Evolutionary conservation across 208 protist species (phyloP), one percentile per base, ranked within the genome.

Genomic region (Wallacemonas rigidus): DNA sequence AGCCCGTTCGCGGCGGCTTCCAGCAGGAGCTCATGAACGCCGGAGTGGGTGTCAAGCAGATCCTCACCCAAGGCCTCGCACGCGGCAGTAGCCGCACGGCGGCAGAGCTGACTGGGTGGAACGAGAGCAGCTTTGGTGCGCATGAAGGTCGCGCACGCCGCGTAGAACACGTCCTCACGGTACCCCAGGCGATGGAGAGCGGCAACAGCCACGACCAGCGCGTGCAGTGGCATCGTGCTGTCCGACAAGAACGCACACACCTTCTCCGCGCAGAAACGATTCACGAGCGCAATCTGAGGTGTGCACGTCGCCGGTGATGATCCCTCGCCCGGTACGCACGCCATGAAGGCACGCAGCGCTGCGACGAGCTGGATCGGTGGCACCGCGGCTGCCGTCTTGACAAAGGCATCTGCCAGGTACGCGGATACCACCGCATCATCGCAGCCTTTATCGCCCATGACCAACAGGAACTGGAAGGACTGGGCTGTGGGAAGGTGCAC

Each of bases 331-430:
- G 17, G 15, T 17, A 26, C 53, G 14, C 53, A 38, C 47, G 11
- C 15, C 36, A 43, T 76, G 60, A 74, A 92, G 82, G 64, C 88
- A 90, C 81, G 79, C 55, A 95, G 76, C 4, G 91, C 91, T n/a
- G 86, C 76, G 64, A 83, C 84, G 11, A 95, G 61, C 77, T 95
- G 91, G 67, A 89, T 81, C 53, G 88, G 82, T 17, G 91, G 91
- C 74, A 95, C 90, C 36, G 80, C 82, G 12, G 82, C 70, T 3
- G 81, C 80, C 12, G 88, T 94, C 71, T 93, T 90, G 14, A 82
- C 74, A 67, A 95, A 92, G 64, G 88, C 77, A 39, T 88, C 82
- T 6, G 85, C 79, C 57, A 95, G 72, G 72, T 94, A 90, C 61
- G 57, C 58, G 51, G 80, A 71, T 44, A 89, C 82, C 26, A 67